Evolutionary conservation across 2,329 filamentous ascomycete genomes (phyloP).

Genomic region (Fusarium sp.): DNA sequence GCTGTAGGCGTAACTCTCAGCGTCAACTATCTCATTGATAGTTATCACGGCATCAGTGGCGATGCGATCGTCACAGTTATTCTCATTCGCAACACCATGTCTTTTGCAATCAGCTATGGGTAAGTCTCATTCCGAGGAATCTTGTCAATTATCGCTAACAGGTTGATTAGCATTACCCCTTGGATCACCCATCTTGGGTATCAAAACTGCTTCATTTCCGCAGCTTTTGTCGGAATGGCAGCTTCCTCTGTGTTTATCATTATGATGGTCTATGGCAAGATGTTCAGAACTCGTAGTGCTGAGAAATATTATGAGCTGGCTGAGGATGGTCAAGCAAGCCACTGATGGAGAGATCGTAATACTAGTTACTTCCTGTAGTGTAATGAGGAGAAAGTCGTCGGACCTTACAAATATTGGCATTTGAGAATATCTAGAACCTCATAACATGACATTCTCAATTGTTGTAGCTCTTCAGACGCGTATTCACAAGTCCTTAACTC

Average conservation of each 20-base stretch:
- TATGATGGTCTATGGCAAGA: constrained; percentile 60
- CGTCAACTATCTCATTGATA: constrained; percentile 54
- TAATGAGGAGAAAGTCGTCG: neutral
- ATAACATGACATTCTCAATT: neutral
- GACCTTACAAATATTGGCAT: accelerated
- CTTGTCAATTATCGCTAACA: neutral
- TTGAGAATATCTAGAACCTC: neutral
- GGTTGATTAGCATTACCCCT: constrained; percentile 54
- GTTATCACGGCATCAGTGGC: constrained; percentile 53
- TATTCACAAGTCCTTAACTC: neutral
- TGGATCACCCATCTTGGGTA: constrained; percentile 55
- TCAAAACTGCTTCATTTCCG: constrained; percentile 56
- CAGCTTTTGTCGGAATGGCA: constrained; percentile 53
- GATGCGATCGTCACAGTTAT: constrained; percentile 55
- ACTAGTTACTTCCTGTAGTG: neutral
- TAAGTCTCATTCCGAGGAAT: neutral
- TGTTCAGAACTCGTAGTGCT: constrained; percentile 43
- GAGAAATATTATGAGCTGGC: constrained; percentile 18
- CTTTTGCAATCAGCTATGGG: constrained; percentile 50
- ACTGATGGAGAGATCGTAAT: neutral
- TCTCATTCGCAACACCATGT: constrained; percentile 52
- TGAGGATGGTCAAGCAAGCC: neutral
- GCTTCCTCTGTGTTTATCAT: constrained; percentile 54
- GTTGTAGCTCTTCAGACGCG: neutral
- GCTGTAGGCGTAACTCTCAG: constrained; percentile 51